A percentile compares a stretch with the other conserved stretches of the same genome.
Evolutionary conservation across 495 filamentous ascomycete genomes (phyloP).

Genomic region (Podospora conica): DNA sequence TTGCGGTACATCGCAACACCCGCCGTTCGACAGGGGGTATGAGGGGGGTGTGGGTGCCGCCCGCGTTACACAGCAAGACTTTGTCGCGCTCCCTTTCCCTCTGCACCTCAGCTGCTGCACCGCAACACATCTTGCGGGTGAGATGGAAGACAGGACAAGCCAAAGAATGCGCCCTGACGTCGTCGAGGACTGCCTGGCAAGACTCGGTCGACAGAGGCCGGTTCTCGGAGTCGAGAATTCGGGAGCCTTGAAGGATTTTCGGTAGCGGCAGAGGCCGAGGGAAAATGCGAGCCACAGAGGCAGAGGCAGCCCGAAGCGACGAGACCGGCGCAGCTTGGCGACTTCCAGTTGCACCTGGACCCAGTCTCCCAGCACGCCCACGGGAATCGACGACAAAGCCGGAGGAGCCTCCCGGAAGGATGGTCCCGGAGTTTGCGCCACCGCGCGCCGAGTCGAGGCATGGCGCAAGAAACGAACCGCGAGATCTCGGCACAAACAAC

Average conservation of each 20-base stretch:
- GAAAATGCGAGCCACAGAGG: background rate
- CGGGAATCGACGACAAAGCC: background rate
- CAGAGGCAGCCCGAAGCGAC: background rate
- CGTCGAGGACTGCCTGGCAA: background rate
- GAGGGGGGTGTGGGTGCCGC: constrained; percentile 1
- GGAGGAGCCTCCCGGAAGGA: background rate
- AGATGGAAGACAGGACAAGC: background rate
- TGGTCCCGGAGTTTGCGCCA: background rate
- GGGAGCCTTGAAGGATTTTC: background rate
- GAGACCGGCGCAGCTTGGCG: background rate
- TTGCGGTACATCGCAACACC: constrained; percentile 10
- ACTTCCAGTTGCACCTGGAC: background rate
- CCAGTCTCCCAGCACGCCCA: too few relatives aligned
- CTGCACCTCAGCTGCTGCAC: background rate
- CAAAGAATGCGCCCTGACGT: constrained; percentile 1
- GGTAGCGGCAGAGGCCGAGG: background rate
- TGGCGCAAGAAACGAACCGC: background rate
- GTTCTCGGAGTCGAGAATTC: background rate
- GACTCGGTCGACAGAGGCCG: background rate
- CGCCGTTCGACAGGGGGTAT: constrained; percentile 5
- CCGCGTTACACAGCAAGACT: constrained; percentile 6
- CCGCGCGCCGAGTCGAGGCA: background rate
- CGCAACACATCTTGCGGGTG: background rate
- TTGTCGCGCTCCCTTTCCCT: constrained; percentile 3
- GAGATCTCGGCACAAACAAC: background rate